Conservation (phyloP, 345 rosid genomes). For the Rhodomyrtus tomentosa region DNA sequence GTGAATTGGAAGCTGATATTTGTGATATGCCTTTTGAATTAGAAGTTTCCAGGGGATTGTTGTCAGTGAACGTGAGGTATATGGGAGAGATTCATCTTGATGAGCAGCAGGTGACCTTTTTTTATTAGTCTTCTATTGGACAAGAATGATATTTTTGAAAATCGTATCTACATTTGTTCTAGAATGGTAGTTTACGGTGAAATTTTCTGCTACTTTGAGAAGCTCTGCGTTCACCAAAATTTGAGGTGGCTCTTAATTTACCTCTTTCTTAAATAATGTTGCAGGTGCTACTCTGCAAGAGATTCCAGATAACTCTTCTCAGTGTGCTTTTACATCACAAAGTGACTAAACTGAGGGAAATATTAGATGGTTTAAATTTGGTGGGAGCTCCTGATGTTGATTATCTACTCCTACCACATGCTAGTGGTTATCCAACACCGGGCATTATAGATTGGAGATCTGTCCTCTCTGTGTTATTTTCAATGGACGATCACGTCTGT, state of each 20-base stretch:
- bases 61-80: conserved; percentile 37
- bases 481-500: conserved; percentile 12
- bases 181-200: not conserved
- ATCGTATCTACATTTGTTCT: not conserved
- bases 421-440: not conserved
- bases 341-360: conserved; percentile 22
- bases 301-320: conserved; percentile 53
- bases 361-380: conserved; percentile 12
- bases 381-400: conserved; percentile 25
- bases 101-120: conserved; percentile 23
- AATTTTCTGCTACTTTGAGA: not conserved
- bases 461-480: conserved; percentile 26
- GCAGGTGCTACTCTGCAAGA: conserved; percentile 57
- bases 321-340: conserved; percentile 41
- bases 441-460: conserved; percentile 41
- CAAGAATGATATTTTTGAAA: not conserved
- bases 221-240: not conserved
- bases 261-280: not conserved
- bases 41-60: conserved; percentile 41
- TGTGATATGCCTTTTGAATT: conserved; percentile 20
- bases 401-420: conserved; percentile 60
- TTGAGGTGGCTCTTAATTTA: not conserved
- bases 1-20: conserved; percentile 37
- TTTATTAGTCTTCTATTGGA: not conserved
- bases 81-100: conserved; percentile 29